phyloP scores from a whole-genome alignment of 495 filamentous ascomycete genomes.

The Bathelium albidoporum region DNA sequence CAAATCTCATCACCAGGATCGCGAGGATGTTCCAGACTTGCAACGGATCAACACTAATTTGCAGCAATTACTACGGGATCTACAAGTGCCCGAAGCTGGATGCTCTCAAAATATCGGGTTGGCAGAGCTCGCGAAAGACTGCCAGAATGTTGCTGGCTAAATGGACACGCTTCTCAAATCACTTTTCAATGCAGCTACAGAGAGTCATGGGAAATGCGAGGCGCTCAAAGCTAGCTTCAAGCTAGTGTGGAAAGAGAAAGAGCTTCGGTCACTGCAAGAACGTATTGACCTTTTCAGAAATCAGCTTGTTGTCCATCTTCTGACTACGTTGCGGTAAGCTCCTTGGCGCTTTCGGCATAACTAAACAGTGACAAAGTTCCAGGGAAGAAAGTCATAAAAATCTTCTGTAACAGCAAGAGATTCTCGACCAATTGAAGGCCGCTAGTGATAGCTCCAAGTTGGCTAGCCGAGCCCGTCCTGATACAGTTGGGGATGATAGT shows the following conservation, averaged over 20 bases:
- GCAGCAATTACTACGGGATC: background rate
- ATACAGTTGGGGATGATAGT: too few relatives aligned
- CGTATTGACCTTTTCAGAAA: background rate
- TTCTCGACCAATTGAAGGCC: too few relatives aligned
- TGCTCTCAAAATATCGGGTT: too few relatives aligned
- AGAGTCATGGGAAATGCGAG: background rate
- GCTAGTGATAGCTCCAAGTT: too few relatives aligned
- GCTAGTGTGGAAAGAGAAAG: background rate
- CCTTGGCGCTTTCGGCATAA: background rate
- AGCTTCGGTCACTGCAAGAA: background rate
- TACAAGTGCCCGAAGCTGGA: too few relatives aligned
- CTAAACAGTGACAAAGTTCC: background rate
- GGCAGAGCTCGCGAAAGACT: too few relatives aligned
- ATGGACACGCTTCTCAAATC: background rate
- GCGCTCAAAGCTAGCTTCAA: background rate
- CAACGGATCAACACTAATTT: background rate
- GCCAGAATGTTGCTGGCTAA: too few relatives aligned
- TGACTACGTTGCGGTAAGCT: background rate
- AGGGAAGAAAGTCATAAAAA: background rate
- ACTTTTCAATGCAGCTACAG: background rate
- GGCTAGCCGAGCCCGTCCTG: too few relatives aligned
- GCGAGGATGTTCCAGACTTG: background rate
- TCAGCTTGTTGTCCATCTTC: background rate
- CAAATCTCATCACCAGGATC: background rate
- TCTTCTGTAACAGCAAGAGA: too few relatives aligned